Conservation (phyloP, 768 basidiomycete species). For the Albatrellus ellisii region DNA sequence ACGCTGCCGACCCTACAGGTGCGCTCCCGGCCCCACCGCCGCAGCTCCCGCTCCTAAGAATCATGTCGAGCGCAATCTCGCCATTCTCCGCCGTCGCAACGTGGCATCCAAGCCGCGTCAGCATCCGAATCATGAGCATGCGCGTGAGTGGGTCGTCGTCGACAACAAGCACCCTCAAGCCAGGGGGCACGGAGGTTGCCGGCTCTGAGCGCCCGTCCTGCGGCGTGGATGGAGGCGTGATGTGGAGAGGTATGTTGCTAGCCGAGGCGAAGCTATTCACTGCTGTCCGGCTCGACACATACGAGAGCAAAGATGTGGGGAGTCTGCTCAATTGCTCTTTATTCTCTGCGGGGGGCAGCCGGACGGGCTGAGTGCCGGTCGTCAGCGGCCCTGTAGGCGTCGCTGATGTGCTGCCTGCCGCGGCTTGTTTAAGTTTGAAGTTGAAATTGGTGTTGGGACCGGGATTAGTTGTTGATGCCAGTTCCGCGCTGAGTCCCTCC, state of each 20-base stretch:
- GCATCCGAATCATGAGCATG: conserved; percentile 65
- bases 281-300: too few species aligned
- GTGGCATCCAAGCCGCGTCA: conserved; percentile 64
- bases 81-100: conserved; percentile 84
- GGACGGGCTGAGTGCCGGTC: background rate
- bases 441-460: conserved; percentile 1
- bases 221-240: background rate
- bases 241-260: background rate
- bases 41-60: conserved; percentile 33
- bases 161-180: conserved; percentile 61
- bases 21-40: background rate
- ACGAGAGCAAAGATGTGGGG: too few species aligned
- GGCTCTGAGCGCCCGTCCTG: conserved; percentile 5
- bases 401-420: background rate
- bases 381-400: background rate
- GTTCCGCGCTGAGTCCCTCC: background rate
- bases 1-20: conserved; percentile 4
- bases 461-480: conserved; percentile 23
- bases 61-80: conserved; percentile 59
- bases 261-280: too few species aligned
- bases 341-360: too few species aligned
- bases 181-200: conserved; percentile 26
- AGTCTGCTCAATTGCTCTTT: too few species aligned
- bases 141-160: conserved; percentile 78
- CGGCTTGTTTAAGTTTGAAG: too few species aligned